Evolutionary conservation across 2,329 filamentous ascomycete genomes (phyloP).

Genomic region (Aspergillus pseudoglaucus): DNA sequence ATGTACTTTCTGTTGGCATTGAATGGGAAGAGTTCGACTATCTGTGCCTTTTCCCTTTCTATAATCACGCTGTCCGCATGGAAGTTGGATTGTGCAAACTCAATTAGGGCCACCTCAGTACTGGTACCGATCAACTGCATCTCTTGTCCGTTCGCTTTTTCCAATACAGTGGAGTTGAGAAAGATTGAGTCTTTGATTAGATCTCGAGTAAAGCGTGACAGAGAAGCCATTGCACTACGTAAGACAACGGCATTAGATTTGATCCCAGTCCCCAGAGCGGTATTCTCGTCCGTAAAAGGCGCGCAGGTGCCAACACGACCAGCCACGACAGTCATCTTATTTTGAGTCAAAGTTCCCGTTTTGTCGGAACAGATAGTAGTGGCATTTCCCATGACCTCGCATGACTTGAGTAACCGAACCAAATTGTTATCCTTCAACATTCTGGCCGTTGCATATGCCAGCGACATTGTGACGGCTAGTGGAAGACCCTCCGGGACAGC

Average conservation of each 20-base stretch:
- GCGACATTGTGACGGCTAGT: constrained; percentile 55
- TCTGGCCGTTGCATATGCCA: constrained; percentile 56
- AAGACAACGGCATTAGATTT: not conserved
- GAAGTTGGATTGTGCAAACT: constrained; percentile 60
- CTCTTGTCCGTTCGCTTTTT: constrained; percentile 51
- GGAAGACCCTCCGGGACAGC: constrained; percentile 56
- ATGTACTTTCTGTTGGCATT: constrained; percentile 65
- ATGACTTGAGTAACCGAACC: constrained; percentile 53
- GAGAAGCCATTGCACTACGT: constrained; percentile 44
- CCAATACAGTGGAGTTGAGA: constrained; percentile 65
- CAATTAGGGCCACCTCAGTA: constrained; percentile 67
- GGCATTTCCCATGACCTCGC: constrained; percentile 60
- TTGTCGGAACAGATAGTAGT: constrained; percentile 62
- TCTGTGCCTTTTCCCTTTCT: constrained; percentile 55
- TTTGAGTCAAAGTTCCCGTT: constrained; percentile 59
- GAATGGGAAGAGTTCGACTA: constrained; percentile 51
- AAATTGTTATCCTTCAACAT: constrained; percentile 60
- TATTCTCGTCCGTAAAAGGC: too few relatives aligned
- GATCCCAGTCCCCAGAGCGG: too few relatives aligned
- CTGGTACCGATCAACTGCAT: constrained; percentile 65
- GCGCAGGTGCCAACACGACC: constrained; percentile 14
- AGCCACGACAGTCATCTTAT: constrained; percentile 56
- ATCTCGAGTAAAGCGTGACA: constrained; percentile 46
- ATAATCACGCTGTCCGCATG: constrained; percentile 57
- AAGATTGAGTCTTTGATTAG: constrained; percentile 59